Conservation (phyloP, 192 early-diverging fungal species). For the Backusella psychrophila region DNA sequence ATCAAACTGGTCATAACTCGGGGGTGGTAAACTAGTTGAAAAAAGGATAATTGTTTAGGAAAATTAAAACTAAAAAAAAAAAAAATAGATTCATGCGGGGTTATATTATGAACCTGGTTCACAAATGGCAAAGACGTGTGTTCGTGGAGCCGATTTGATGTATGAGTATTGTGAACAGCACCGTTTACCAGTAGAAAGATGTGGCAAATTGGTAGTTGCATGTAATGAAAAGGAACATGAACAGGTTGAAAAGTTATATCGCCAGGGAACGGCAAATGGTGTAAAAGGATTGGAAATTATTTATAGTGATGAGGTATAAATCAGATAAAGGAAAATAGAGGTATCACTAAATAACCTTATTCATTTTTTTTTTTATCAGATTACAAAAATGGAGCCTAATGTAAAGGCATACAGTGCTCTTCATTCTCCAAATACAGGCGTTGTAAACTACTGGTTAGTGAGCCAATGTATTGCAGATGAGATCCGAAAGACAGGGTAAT, state of each 20-base stretch:
- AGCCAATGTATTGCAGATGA: constrained; percentile 32
- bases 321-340: not conserved
- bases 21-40: constrained; percentile 17
- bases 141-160: constrained; percentile 48
- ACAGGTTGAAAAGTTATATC: constrained; percentile 32
- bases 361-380: constrained; percentile 3
- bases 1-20: constrained; percentile 36
- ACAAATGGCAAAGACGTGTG: constrained; percentile 38
- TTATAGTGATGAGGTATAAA: constrained; percentile 24
- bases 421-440: constrained; percentile 37
- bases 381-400: constrained; percentile 31
- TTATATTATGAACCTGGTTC: constrained; percentile 34
- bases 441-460: constrained; percentile 30
- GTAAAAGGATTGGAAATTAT: constrained; percentile 32
- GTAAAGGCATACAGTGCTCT: constrained; percentile 32
- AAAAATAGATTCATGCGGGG: constrained; percentile 28
- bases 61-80: not conserved
- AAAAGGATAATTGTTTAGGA: not conserved
- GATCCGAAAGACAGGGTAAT: constrained; percentile 28
- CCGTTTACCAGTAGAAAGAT: constrained; percentile 37
- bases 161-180: constrained; percentile 44
- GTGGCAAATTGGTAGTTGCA: constrained; percentile 55
- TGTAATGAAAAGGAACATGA: constrained; percentile 30
- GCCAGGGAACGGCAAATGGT: constrained; percentile 26
- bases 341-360: not conserved